Conservation (phyloP, 495 filamentous ascomycete species). For the Cercophora newfieldiana region DNA sequence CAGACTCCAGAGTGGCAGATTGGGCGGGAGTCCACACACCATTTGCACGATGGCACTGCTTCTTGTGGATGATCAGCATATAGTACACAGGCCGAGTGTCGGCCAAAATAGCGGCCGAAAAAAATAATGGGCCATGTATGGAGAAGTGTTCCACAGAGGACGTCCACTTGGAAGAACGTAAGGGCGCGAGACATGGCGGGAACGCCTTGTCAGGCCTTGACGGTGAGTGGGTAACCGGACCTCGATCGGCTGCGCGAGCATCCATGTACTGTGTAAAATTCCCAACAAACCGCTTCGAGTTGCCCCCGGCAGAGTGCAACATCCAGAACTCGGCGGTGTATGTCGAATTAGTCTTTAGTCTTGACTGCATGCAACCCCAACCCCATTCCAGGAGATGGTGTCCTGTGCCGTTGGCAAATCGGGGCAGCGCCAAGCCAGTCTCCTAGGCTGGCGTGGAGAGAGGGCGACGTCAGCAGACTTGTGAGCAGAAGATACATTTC, state of each 20-base stretch:
- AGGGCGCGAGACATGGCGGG: not conserved
- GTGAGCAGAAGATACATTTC: not conserved
- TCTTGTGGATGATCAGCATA: not conserved
- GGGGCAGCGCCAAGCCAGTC: constrained; percentile 24
- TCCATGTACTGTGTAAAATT: not conserved
- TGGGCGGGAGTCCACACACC: not conserved
- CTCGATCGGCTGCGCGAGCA: not conserved
- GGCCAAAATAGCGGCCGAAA: not conserved
- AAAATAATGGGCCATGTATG: not conserved
- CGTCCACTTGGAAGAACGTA: not conserved
- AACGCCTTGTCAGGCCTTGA: not conserved
- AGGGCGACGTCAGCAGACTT: not conserved
- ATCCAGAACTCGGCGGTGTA: not conserved
- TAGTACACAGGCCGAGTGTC: not conserved
- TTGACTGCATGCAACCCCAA: not conserved
- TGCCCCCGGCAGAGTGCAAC: not conserved
- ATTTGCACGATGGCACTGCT: not conserved
- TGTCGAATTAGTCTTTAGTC: constrained; percentile 8
- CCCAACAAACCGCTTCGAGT: not conserved
- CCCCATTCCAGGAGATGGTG: constrained; percentile 14
- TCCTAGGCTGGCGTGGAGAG: constrained; percentile 1
- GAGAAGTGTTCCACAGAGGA: not conserved
- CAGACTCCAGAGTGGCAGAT: not conserved
- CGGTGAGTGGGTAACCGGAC: not conserved
- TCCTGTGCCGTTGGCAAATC: constrained; percentile 22